Evolutionary conservation across 345 rosid genomes (phyloP).

Genomic region (Clausena lansium): DNA sequence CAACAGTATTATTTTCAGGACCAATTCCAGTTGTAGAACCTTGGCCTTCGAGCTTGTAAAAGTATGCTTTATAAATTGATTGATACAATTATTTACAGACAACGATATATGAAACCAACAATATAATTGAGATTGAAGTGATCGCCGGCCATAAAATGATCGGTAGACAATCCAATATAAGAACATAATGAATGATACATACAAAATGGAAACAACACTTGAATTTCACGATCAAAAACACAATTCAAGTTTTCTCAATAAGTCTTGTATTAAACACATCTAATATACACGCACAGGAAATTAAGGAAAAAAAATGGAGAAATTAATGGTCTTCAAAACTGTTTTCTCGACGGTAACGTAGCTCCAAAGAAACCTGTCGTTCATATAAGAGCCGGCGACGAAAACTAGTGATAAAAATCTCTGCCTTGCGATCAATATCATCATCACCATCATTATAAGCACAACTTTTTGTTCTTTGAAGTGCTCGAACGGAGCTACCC

Average conservation of each 20-base stretch:
- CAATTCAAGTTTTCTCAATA: not conserved
- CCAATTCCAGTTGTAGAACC: too few species aligned
- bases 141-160: too few species aligned
- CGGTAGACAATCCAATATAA: too few species aligned
- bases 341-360: constrained; percentile 22
- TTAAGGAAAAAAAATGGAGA: not conserved
- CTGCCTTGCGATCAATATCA: constrained; percentile 40
- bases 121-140: too few species aligned
- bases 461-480: constrained; percentile 40
- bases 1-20: too few species aligned
- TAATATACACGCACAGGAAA: not conserved
- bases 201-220: not conserved
- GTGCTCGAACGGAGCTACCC: constrained; percentile 15
- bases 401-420: constrained; percentile 41
- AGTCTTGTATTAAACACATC: not conserved
- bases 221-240: not conserved
- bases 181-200: too few species aligned
- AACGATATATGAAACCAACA: too few species aligned
- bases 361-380: constrained; percentile 40
- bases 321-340: constrained; percentile 3
- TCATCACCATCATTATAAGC: constrained; percentile 17
- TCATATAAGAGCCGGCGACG: constrained; percentile 39
- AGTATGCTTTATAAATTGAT: too few species aligned
- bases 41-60: too few species aligned
- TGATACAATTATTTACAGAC: too few species aligned